Conservation (phyloP, 306 rosid genomes). For the Cicer cuneatum region DNA sequence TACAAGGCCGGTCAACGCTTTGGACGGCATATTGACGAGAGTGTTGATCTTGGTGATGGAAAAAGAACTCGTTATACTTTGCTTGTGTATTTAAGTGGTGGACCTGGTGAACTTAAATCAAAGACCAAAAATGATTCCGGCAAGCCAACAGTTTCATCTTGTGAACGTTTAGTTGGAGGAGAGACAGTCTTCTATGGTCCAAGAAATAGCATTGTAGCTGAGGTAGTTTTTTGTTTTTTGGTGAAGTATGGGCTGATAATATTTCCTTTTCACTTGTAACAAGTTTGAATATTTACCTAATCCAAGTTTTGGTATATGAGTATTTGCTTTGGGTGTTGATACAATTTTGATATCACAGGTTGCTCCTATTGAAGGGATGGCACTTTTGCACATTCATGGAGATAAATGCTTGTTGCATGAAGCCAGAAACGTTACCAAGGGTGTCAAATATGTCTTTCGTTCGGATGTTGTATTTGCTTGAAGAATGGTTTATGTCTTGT, state of each 20-base stretch:
- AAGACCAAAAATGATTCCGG: constrained; percentile 56
- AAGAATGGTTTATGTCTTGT: constrained; percentile 42
- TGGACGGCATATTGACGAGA: constrained; percentile 94
- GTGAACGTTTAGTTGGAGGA: constrained; percentile 80
- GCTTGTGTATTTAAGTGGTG: constrained; percentile 86
- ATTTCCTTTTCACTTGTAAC: constrained; percentile 2
- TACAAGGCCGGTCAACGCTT: constrained; percentile 87
- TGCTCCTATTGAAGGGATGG: constrained; percentile 89
- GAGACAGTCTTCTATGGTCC: constrained; percentile 91
- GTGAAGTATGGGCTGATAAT: constrained; percentile 16
- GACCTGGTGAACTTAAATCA: constrained; percentile 62
- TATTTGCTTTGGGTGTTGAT: constrained; percentile 44
- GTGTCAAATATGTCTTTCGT: constrained; percentile 85
- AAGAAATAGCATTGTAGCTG: constrained; percentile 77
- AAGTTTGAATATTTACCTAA: neutral
- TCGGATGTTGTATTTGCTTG: constrained; percentile 83
- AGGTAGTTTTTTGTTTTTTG: constrained; percentile 54
- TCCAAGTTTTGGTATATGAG: constrained; percentile 38
- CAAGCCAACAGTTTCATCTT: constrained; percentile 49
- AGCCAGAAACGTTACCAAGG: constrained; percentile 83
- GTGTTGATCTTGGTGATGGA: constrained; percentile 75
- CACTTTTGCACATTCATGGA: constrained; percentile 90
- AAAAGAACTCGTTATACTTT: constrained; percentile 79
- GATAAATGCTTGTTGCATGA: constrained; percentile 91
- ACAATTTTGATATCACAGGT: constrained; percentile 57